A percentile compares a stretch with the other conserved stretches of the same genome.
These are phyloP conservation scores for Chrysoporthe deuterocubensis DNA, from an alignment of 2,329 filamentous ascomycete species.

Conservation along the genomic window DNA sequence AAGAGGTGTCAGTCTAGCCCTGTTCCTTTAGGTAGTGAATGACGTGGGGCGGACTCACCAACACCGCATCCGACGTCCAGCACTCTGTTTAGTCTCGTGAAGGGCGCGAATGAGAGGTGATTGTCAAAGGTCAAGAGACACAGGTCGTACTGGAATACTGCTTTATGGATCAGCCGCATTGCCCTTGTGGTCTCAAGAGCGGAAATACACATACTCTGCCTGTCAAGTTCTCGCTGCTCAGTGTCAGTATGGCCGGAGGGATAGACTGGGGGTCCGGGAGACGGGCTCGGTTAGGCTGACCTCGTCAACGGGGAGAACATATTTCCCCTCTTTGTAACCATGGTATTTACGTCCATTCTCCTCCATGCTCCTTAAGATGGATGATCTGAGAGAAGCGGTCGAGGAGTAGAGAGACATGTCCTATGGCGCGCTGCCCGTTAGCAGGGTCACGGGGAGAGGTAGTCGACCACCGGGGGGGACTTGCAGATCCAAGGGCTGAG, in stretches of 20 bases:
- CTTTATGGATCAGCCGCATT: constrained; percentile 7
- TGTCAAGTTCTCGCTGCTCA: constrained; percentile 42
- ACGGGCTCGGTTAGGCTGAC: constrained; percentile 24
- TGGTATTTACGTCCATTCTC: constrained; percentile 47
- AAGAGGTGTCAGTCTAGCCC: constrained; percentile 20
- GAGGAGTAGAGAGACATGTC: constrained; percentile 39
- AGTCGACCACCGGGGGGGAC: constrained; percentile 16
- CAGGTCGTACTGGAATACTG: constrained; percentile 41
- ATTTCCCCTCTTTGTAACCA: constrained; percentile 44
- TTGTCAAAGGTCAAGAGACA: constrained; percentile 49
- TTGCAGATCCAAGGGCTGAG: constrained; percentile 38
- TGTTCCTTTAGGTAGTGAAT: not conserved
- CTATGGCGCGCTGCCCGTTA: constrained; percentile 27
- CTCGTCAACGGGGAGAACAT: constrained; percentile 45
- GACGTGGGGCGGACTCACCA: constrained; percentile 36
- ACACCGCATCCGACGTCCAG: constrained; percentile 58
- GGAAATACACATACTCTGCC: constrained; percentile 34
- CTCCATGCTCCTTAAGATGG: constrained; percentile 36
- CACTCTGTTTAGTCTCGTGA: constrained; percentile 45
- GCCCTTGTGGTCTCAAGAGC: not conserved
- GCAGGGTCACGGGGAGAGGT: not conserved
- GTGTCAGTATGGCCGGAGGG: constrained; percentile 13
- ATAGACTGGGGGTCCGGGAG: not conserved
- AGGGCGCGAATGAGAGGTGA: constrained; percentile 49
- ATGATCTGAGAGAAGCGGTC: constrained; percentile 39